A percentile compares a stretch with the other conserved stretches of the same genome.
These are phyloP conservation scores for Hordeum pubiflorum DNA, from an alignment of 202 grass and related monocot species.

Conservation along the genomic window DNA sequence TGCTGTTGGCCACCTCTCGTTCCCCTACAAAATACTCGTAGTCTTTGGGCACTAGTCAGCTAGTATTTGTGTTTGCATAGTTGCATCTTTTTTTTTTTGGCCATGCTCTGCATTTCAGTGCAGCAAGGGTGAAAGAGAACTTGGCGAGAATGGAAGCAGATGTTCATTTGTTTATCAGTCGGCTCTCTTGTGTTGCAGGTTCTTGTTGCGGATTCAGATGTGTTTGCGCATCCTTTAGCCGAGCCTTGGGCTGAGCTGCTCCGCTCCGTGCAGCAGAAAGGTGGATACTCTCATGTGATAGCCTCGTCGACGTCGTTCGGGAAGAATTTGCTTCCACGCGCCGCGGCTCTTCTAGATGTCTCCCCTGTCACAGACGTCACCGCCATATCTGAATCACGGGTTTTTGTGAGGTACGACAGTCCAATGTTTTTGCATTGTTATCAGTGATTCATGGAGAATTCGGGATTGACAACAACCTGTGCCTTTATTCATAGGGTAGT, in stretches of 20 bases:
- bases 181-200: constrained; percentile 37
- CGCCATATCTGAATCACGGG: constrained; percentile 46
- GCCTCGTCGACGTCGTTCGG: constrained; percentile 79
- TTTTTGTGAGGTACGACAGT: constrained; percentile 72
- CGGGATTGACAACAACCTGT: not conserved
- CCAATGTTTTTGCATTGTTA: not conserved
- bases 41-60: too few relatives aligned
- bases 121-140: not conserved
- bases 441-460: not conserved
- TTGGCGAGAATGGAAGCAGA: not conserved
- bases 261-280: constrained; percentile 57
- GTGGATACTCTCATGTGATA: constrained; percentile 74
- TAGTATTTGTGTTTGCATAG: not conserved
- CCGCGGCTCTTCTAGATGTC: constrained; percentile 82
- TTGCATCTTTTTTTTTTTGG: not conserved
- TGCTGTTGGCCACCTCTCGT: not conserved
- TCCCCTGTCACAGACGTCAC: constrained; percentile 87
- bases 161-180: not conserved
- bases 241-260: constrained; percentile 76
- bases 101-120: not conserved
- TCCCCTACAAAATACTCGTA: not conserved
- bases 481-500: not conserved
- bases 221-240: constrained; percentile 63
- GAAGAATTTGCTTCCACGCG: constrained; percentile 87
- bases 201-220: constrained; percentile 59